Evolutionary conservation across 179 eudicot genomes (phyloP).

Genomic region (Camellia oleifera): DNA sequence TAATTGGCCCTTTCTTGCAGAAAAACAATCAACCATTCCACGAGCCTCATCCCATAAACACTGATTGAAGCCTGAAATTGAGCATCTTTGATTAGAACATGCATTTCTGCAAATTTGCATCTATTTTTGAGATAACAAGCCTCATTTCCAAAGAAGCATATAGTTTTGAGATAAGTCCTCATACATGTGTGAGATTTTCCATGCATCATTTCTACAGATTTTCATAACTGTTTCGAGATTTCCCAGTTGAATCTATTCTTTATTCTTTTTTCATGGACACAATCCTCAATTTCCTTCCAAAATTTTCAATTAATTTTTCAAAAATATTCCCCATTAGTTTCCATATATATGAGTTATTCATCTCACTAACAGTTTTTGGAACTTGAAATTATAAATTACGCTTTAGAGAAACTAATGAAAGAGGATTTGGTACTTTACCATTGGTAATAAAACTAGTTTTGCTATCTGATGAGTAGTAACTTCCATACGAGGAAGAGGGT

Average conservation of each 20-base stretch:
- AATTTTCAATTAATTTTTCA: background rate
- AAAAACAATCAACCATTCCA: conserved; percentile 34
- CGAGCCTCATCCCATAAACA: conserved; percentile 37
- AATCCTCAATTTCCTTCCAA: background rate
- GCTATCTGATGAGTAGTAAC: conserved; percentile 53
- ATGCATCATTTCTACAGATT: background rate
- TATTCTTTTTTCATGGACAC: background rate
- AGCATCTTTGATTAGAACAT: conserved; percentile 11
- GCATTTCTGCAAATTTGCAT: background rate
- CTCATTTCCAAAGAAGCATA: background rate
- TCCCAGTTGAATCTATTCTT: background rate
- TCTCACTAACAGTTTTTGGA: background rate
- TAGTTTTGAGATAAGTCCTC: background rate
- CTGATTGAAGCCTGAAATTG: conserved; percentile 45
- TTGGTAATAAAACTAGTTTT: conserved; percentile 32
- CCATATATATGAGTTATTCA: background rate
- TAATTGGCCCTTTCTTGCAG: conserved; percentile 33
- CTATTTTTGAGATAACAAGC: background rate
- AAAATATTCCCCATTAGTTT: background rate
- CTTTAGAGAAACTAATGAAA: conserved; percentile 2
- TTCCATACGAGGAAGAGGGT: conserved; percentile 58
- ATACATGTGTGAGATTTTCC: background rate
- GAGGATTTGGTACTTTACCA: conserved; percentile 37
- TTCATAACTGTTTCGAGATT: background rate
- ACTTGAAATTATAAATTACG: background rate